phyloP scores from a whole-genome alignment of 2,329 filamentous ascomycete genomes.

The Trichoderma koningiopsis region DNA sequence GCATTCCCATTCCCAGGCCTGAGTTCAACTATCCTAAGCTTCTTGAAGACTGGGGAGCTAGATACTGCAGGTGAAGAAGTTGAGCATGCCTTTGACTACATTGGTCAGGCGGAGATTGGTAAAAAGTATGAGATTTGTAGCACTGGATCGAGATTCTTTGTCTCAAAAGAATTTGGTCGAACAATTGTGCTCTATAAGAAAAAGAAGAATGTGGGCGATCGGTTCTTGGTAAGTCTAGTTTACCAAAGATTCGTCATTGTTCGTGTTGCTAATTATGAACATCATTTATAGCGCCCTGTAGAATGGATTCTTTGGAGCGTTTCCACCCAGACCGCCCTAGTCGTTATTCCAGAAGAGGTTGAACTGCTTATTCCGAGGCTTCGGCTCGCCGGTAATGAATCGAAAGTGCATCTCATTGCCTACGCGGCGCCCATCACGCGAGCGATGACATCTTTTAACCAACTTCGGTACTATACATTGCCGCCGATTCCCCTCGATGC shows the following conservation, averaged over 20 bases:
- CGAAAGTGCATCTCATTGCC: conserved; percentile 49
- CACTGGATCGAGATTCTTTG: conserved; percentile 35
- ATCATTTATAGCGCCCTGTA: conserved; percentile 46
- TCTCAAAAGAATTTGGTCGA: conserved; percentile 36
- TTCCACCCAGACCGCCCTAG: conserved; percentile 49
- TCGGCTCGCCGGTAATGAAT: conserved; percentile 21
- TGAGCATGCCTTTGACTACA: conserved; percentile 43
- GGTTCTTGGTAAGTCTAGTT: conserved; percentile 25
- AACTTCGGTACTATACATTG: conserved; percentile 53
- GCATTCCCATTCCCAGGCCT: conserved; percentile 50
- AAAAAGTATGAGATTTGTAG: conserved; percentile 34
- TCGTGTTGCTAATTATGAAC: background rate
- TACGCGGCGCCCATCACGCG: conserved; percentile 64
- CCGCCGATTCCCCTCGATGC: conserved; percentile 48
- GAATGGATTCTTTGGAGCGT: conserved; percentile 64
- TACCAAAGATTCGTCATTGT: background rate
- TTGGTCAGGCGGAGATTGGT: conserved; percentile 42
- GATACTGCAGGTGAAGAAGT: background rate
- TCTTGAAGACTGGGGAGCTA: conserved; percentile 47
- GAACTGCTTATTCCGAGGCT: conserved; percentile 55
- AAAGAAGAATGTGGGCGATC: background rate
- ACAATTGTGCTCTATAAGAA: conserved; percentile 17
- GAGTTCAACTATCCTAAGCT: conserved; percentile 48
- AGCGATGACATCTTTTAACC: conserved; percentile 62
- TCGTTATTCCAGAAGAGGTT: conserved; percentile 66